A percentile compares a stretch with the other conserved stretches of the same genome.
These are phyloP conservation scores for Fusarium cicatricum DNA, from an alignment of 2,329 filamentous ascomycete genomes.

Conservation along the genomic window DNA sequence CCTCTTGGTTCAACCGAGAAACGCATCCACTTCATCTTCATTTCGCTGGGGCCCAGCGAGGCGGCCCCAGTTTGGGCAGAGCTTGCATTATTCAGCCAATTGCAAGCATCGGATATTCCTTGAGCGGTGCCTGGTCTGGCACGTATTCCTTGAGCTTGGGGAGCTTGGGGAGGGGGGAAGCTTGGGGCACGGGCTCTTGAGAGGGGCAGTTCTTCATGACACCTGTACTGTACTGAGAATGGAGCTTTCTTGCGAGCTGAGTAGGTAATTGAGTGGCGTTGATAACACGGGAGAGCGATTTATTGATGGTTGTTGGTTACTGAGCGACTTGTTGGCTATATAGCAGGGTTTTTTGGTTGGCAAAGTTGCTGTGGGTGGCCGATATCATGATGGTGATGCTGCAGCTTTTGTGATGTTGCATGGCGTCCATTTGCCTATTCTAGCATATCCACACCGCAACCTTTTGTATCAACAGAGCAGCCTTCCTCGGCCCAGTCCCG, in stretches of 20 bases:
- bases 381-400: conserved; percentile 28
- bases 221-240: conserved; percentile 1
- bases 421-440: too few species aligned
- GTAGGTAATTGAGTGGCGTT: neutral
- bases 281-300: neutral
- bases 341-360: neutral
- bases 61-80: conserved; percentile 1
- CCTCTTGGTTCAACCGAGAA: conserved; percentile 1
- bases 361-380: conserved; percentile 7
- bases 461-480: too few species aligned
- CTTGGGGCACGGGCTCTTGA: conserved; percentile 23
- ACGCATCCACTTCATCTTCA: conserved; percentile 34
- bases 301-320: neutral
- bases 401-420: neutral
- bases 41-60: conserved; percentile 29
- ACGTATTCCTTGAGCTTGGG: neutral
- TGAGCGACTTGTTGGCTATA: conserved; percentile 9
- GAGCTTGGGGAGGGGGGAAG: conserved; percentile 20
- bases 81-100: conserved; percentile 29
- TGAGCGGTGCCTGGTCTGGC: too few species aligned
- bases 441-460: too few species aligned
- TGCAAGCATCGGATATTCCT: conserved; percentile 7
- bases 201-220: too few species aligned
- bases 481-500: too few species aligned
- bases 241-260: neutral